Base-by-base conservation (phyloP, 345 rosid genomes). In the Ricinus communis region DNA sequence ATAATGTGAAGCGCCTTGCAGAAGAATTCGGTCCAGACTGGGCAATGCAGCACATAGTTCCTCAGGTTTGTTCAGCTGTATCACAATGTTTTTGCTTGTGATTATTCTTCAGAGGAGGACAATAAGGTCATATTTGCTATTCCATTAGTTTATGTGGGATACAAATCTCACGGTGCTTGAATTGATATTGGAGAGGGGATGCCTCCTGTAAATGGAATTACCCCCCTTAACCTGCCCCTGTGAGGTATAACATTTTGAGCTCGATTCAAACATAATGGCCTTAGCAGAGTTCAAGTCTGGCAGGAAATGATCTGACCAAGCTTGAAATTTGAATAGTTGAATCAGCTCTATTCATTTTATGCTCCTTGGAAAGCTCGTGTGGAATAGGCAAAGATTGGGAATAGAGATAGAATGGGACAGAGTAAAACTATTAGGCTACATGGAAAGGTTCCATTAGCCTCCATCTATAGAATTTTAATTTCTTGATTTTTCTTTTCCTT, bases 1-100 rank as follows among this genome's bases (percentile, higher is more conserved):
- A 94, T 74, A 94, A 91, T 67, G 87, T 94, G 69, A 94, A 90
- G 84, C 90, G 96, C 70, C 97, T 93, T 45, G 97, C 94, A 27
- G 98, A 93, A 82, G 98, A 94, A 78, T 94, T 94, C 82, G 98
- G 98, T 49, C 91, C 96, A 43, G 95, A 94, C 18, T 94, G 98
- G 97, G 95, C 97, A 75, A 94, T 91, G 98, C 91, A 87, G 79
- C 97, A 94, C 79, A 91, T 91, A 78, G 89, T 94, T 80, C 95
- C 97, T 57, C 96, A 88, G 96, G 98, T 94, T 67, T 52, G 76
- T 77, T 40, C 68, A 16, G 6, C 30, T 49, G 1, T 47, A 30
- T 51, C 8, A 40, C n/a, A 47, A n/a, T 51, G 64, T 22, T 24
- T 58, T 22, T 0, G 25, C 24, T 69, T 72, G 62, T 62, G 14